Evolutionary conservation across 1,284 basidiomycete species (phyloP), one percentile per base, ranked within the genome.

Genomic region (Puccinia coronata): DNA sequence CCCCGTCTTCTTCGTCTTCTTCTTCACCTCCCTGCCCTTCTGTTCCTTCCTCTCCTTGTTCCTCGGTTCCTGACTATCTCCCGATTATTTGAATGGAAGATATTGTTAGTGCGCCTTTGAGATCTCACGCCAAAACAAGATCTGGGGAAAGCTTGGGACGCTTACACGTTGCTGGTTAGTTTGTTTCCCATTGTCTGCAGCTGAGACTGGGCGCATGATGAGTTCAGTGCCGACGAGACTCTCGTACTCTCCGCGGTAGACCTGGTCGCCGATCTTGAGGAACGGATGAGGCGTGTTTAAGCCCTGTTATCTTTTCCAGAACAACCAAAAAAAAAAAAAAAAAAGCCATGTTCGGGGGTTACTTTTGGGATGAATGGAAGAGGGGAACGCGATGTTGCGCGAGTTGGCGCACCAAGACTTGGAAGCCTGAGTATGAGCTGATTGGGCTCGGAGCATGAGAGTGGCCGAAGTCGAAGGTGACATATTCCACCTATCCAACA

Each of bases 171-270:
- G 39, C 47, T 41, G 20, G 23, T 5, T 47, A 18, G 23, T 67
- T 25, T 67, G 41, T 41, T 67, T 67, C 25, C n/a, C 63, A 2
- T 67, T 67, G 39, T 47, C n/a, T 20, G 16, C 4, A 16, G n/a
- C 47, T 20, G 51, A 49, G 8, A 53, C 28, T 43, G 47, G 69
- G 25, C 53, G 53, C 78, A 80, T 80, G 25, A 80, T 80, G 11
- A 80, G 51, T 63, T 80, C 78, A 41, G 69, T 72, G 20, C 78
- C 78, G 11, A 80, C 57, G 4, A 80, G 43, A 47, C 69, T 53
- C 49, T 80, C 78, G 49, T 80, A 71, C 31, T 69, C 69, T 47
- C 78, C 78, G 16, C 57, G 67, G 41, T 71, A 80, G n/a, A 80
- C 49, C 47, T 80, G 78, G 59, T 63, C 57, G n/a, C 69, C 78